phyloP scores from a whole-genome alignment of 495 filamentous ascomycete species.

The Pseudoneurospora amorphoporcata region DNA sequence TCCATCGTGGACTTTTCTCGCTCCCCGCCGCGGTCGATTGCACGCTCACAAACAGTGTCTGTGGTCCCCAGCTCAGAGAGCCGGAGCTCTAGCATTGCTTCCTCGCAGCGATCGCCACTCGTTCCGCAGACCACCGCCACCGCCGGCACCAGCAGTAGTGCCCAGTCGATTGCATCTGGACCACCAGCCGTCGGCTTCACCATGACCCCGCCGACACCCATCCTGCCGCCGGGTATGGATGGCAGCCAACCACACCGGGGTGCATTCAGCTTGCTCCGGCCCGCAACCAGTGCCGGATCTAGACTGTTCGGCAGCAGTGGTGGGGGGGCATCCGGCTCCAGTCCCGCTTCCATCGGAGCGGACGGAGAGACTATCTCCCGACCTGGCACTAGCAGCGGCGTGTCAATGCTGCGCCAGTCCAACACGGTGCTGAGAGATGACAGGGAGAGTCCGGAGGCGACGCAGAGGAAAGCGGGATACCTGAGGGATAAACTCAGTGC shows the following conservation, averaged over 20 bases:
- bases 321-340: not conserved
- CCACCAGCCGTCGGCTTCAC: slow-evolving; percentile 2
- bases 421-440: not conserved
- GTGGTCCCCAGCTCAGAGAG: slow-evolving; percentile 28
- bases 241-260: not conserved
- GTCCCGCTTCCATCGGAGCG: not conserved
- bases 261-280: slow-evolving; percentile 14
- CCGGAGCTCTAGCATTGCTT: slow-evolving; percentile 37
- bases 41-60: slow-evolving; percentile 29
- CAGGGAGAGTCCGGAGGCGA: slow-evolving; percentile 7
- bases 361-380: not conserved
- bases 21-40: slow-evolving; percentile 36
- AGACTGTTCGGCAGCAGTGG: slow-evolving; percentile 14
- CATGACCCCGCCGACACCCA: slow-evolving; percentile 32
- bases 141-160: not conserved
- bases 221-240: slow-evolving; percentile 4
- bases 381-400: slow-evolving; percentile 14
- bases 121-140: not conserved
- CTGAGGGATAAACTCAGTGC: slow-evolving; percentile 31
- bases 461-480: slow-evolving; percentile 20
- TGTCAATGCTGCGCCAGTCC: not conserved
- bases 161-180: not conserved
- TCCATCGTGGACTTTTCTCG: slow-evolving; percentile 41
- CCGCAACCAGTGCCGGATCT: slow-evolving; percentile 20
- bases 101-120: slow-evolving; percentile 28